These are phyloP conservation scores for Elongisporangium prolatum DNA, from an alignment of 352 stramenopile genomes.

Conservation along the genomic window DNA sequence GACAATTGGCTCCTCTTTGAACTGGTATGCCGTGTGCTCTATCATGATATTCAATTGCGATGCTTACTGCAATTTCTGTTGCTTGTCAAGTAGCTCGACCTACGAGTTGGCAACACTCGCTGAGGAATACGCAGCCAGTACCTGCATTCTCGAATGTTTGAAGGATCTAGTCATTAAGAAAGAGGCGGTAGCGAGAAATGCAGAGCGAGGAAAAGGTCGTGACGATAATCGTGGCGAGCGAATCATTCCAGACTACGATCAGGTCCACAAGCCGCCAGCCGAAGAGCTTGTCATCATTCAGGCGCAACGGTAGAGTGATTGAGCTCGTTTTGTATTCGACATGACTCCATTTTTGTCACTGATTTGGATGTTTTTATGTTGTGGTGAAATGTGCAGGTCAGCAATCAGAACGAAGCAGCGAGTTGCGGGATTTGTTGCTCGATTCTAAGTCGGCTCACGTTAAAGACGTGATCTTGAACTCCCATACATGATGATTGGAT, in stretches of 20 bases:
- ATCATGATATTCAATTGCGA: background rate
- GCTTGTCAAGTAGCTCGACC: constrained; percentile 9
- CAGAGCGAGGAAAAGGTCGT: constrained; percentile 54
- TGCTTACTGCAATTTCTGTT: background rate
- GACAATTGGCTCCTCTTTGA: constrained; percentile 20
- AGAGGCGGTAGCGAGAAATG: constrained; percentile 44
- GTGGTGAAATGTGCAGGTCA: background rate
- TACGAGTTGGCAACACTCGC: constrained; percentile 35
- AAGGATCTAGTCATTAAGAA: constrained; percentile 56
- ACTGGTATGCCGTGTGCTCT: constrained; percentile 18
- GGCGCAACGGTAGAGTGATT: constrained; percentile 34
- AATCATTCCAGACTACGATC: constrained; percentile 66
- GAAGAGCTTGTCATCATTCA: constrained; percentile 39
- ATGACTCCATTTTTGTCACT: background rate
- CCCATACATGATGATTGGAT: no score
- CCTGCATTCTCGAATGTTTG: constrained; percentile 41
- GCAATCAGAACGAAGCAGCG: constrained; percentile 9
- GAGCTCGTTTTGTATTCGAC: background rate
- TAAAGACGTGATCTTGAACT: background rate
- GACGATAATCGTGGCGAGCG: constrained; percentile 67
- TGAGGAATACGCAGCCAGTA: constrained; percentile 38
- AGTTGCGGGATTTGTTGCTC: constrained; percentile 9
- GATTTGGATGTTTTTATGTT: background rate
- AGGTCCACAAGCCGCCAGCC: constrained; percentile 51
- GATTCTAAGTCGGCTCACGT: constrained; percentile 5